Evolutionary conservation across 23 red algal species (phyloP).

Genomic region (Porphyridium purpureum): DNA sequence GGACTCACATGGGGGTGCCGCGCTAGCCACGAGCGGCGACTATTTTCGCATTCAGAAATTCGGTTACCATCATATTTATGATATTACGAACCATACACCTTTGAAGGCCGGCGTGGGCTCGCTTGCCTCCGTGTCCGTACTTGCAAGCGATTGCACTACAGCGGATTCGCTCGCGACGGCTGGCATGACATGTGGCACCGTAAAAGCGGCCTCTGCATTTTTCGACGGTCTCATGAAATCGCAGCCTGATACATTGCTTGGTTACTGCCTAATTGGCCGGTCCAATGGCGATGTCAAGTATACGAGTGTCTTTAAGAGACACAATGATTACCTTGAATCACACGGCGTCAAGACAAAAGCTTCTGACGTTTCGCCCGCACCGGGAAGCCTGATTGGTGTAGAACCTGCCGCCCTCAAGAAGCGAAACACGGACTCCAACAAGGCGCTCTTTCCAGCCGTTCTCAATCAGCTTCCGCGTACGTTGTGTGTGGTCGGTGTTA

Average conservation of each 20-base stretch:
- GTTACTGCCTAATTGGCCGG: conserved; percentile 26
- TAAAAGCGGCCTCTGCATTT: conserved; percentile 6
- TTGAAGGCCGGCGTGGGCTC: conserved; percentile 14
- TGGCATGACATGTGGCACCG: conserved; percentile 27
- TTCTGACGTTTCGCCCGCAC: too few relatives aligned
- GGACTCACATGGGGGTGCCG: conserved; percentile 1
- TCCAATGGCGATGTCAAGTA: too few relatives aligned
- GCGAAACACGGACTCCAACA: too few relatives aligned
- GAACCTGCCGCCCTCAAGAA: too few relatives aligned
- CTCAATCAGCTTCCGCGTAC: too few relatives aligned
- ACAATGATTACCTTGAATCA: too few relatives aligned
- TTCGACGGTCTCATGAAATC: neutral
- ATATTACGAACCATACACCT: neutral
- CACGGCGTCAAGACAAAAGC: too few relatives aligned
- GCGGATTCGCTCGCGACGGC: conserved; percentile 47
- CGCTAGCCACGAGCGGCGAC: conserved; percentile 32
- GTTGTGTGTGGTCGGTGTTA: too few relatives aligned
- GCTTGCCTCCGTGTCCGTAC: conserved; percentile 25
- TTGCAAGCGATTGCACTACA: conserved; percentile 15
- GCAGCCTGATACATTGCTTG: conserved; percentile 6
- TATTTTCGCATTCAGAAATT: conserved; percentile 34
- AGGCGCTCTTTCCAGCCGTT: too few relatives aligned
- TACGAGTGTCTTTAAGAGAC: too few relatives aligned
- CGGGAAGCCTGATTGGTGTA: too few relatives aligned
- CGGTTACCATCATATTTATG: conserved; percentile 36